A percentile compares a stretch with the other conserved stretches of the same genome.
These are phyloP conservation scores for Alectoria sarmentosa DNA, from an alignment of 495 filamentous ascomycete species.

Conservation along the genomic window DNA sequence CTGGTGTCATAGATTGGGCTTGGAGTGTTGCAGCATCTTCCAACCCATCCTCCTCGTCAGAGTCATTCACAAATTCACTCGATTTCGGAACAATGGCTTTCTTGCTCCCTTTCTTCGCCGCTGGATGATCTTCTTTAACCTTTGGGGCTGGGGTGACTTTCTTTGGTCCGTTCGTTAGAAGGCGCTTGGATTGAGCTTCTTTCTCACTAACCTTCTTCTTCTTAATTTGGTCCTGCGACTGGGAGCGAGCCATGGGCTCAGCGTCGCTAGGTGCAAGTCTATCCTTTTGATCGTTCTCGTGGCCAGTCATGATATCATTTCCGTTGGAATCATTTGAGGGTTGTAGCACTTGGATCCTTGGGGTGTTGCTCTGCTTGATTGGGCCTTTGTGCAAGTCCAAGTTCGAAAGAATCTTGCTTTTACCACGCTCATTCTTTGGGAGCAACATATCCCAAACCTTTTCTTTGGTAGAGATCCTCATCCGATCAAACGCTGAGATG, in stretches of 20 bases:
- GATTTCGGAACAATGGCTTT: constrained; percentile 57
- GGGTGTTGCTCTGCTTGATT: constrained; percentile 43
- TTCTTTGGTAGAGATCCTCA: constrained; percentile 64
- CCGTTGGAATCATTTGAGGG: constrained; percentile 45
- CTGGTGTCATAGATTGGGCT: constrained; percentile 29
- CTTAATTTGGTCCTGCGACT: constrained; percentile 45
- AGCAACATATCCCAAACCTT: constrained; percentile 75
- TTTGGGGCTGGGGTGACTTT: constrained; percentile 42
- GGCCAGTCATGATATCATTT: constrained; percentile 35
- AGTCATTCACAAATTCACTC: constrained; percentile 67
- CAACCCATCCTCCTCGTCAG: constrained; percentile 63
- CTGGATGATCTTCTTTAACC: constrained; percentile 33
- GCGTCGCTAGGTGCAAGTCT: constrained; percentile 37
- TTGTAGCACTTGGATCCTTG: constrained; percentile 49
- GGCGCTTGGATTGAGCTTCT: constrained; percentile 54
- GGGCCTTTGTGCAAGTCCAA: constrained; percentile 58
- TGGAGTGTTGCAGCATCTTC: constrained; percentile 40
- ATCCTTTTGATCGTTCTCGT: constrained; percentile 49
- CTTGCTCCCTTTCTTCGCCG: constrained; percentile 46
- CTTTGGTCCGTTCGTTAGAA: constrained; percentile 48
- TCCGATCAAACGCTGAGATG: constrained; percentile 71
- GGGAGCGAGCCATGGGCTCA: constrained; percentile 47
- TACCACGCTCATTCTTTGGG: constrained; percentile 65
- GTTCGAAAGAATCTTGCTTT: constrained; percentile 72
- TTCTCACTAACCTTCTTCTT: constrained; percentile 57